phyloP scores from a whole-genome alignment of 441 rosid species.

The Populus tomentosa region DNA sequence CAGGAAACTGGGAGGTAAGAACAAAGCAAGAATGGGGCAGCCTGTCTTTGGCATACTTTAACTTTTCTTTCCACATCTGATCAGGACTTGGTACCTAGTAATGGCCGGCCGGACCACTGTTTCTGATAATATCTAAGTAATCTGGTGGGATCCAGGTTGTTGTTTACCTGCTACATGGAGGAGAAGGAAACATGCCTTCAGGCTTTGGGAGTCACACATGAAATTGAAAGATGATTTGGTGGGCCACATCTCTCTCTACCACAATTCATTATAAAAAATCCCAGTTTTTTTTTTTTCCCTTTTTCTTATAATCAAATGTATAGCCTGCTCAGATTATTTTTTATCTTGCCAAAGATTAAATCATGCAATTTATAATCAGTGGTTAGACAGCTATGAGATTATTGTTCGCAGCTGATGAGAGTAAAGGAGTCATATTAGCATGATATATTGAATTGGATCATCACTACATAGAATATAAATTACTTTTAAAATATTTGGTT shows the following conservation, averaged over 20 bases:
- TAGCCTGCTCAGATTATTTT: not conserved
- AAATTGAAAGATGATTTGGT: not conserved
- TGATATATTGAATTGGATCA: too few relatives aligned
- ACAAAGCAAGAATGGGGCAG: not conserved
- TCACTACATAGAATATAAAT: too few relatives aligned
- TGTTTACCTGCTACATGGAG: not conserved
- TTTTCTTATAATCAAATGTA: not conserved
- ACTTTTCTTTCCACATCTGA: not conserved
- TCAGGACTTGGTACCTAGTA: not conserved
- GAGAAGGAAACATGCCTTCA: not conserved
- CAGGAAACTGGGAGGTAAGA: not conserved
- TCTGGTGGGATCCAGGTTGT: conserved; percentile 1
- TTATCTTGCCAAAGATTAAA: too few relatives aligned
- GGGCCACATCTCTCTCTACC: not conserved
- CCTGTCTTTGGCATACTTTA: not conserved
- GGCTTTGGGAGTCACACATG: not conserved
- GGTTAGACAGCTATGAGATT: too few relatives aligned
- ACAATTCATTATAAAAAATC: not conserved
- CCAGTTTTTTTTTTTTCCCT: not conserved
- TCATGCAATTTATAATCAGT: too few relatives aligned
- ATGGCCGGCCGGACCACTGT: not conserved
- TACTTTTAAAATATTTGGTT: too few relatives aligned
- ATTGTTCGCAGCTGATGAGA: too few relatives aligned
- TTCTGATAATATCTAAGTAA: not conserved
- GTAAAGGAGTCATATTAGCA: too few relatives aligned